Percentiles rank a stretch among this genome's conserved stretches.
Conservation (phyloP, 1,284 basidiomycete genomes). For the Singerocomus rubriflavus region DNA sequence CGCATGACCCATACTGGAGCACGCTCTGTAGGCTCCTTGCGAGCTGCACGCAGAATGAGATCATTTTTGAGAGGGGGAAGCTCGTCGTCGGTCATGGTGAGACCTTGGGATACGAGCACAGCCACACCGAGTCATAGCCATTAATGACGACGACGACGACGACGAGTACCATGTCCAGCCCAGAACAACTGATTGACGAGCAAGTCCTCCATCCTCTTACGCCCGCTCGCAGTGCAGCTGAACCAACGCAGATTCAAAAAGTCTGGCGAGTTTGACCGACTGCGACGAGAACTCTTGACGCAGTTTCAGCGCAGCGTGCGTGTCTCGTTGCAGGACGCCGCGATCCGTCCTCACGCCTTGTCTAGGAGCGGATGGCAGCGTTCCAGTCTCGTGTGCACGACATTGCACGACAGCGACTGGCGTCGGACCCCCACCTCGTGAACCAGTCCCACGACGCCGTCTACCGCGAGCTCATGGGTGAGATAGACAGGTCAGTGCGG, state of each 20-base stretch:
- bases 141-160: neutral
- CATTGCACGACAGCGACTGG: conserved; percentile 54
- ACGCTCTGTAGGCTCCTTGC: conserved; percentile 83
- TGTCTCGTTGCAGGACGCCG: conserved; percentile 1
- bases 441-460: conserved; percentile 51
- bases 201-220: conserved; percentile 28
- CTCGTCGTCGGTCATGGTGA: conserved; percentile 11
- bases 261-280: conserved; percentile 73
- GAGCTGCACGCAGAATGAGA: conserved; percentile 84
- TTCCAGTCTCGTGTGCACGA: conserved; percentile 60
- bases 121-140: conserved; percentile 11
- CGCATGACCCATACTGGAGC: conserved; percentile 99
- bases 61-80: conserved; percentile 89
- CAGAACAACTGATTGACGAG: conserved; percentile 60
- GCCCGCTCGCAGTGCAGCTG: conserved; percentile 1
- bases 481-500: conserved; percentile 58
- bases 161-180: conserved; percentile 40
- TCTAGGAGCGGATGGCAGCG: conserved; percentile 47
- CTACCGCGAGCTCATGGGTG: conserved; percentile 62
- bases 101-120: conserved; percentile 4
- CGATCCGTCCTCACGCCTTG: neutral
- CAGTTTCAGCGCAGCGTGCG: conserved; percentile 65
- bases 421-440: conserved; percentile 52
- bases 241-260: conserved; percentile 61
- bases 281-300: conserved; percentile 61